Base-by-base conservation (phyloP, 257 asterid species). In the Anisodus acutangulus region DNA sequence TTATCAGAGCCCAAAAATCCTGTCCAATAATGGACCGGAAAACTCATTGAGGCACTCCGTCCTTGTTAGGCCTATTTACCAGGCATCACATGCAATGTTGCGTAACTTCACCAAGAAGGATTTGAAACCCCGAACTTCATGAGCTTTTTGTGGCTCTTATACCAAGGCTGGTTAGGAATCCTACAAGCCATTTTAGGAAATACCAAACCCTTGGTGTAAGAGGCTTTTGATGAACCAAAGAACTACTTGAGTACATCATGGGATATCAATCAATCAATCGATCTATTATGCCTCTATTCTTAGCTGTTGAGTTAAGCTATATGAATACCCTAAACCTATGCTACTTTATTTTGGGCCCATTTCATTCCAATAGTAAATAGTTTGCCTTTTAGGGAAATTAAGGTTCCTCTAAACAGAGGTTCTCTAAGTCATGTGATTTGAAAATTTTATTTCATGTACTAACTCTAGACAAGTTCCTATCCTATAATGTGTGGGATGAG, bases 331-430 rank as follows among this genome's bases (percentile, higher is more conserved):
- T 72, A 10, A 74, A 49, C 43, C 80, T 22, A 74, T 22, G 81
- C 12, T 9, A 22, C 81, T 19, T 22, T 49, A 74, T 22, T 49
- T 47, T 74, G 35, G 81, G 45, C 3, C 6, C 60, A 49, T 49
- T 11, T 49, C 60, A 49, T 74, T 49, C 62, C 81, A 49, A 11
- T 22, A 49, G 12, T 49, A 12, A 80, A 59, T 45, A 59, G n/a
- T 80, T 49, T 74, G 62, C 11, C 45, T 74, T 74, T 74, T 19
- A 49, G 58, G 62, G 5, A 31, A 74, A 74, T 19, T 22, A 74
- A 74, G 60, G 59, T 19, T 49, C 43, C 81, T 12, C 43, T 74
- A 62, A 62, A 62, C 35, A 62, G 35, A 62, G 12, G 37, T 62
- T 19, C 13, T 19, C 68, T 62, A 45, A 10, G 80, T 72, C 80